Evolutionary conservation across 495 filamentous ascomycete species (phyloP), one percentile per base, ranked within the genome.

Genomic region (Trichoderma reesei): DNA sequence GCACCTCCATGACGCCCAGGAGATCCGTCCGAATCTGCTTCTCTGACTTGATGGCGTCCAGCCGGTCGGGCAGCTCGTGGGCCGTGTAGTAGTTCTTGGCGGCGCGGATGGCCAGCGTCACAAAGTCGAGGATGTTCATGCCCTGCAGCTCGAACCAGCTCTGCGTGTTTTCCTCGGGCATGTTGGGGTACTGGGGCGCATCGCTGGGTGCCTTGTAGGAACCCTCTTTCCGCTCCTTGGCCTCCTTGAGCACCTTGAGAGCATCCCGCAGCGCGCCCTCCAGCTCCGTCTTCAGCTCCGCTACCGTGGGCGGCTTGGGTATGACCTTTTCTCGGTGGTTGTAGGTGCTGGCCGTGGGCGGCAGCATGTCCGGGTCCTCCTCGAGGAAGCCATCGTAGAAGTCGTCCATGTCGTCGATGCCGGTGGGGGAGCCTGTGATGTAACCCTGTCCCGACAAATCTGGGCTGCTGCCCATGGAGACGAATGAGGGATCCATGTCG

Each of bases 311-410:
- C 20, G 93, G 90, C 4, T 88, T 92, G n/a, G 90, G 86, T 39
- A 96, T 81, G 60, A 88, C 87, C 66, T 92, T 92, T 39, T 89
- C 87, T 68, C 90, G 88, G 68, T 92, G 87, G 67, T 88, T 94
- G 74, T 98, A 98, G 8, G 95, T 98, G 78, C 92, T 96, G 9
- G 91, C 91, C 0, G 94, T 98, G 3, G 94, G 94, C 5, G 94
- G 94, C 14, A 96, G 85, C 87, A 98, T 93, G 44, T 85, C 78
- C 34, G 82, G 78, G 18, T 88, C 85, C 18, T 80, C 75, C 66
- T 86, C 84, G 1, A 85, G 79, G 41, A 83, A 83, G 41, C 87
- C 82, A 1, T 83, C 83, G 66, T 78, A 85, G 65, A 76, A 83
- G 60, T 79, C 82, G 26, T 81, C 82, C n/a, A 82, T 76, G 59